A percentile compares a stretch with the other conserved stretches of the same genome.
These are phyloP conservation scores for Perkinsus olseni DNA, from an alignment of 169 alveolate species.

Conservation along the genomic window DNA sequence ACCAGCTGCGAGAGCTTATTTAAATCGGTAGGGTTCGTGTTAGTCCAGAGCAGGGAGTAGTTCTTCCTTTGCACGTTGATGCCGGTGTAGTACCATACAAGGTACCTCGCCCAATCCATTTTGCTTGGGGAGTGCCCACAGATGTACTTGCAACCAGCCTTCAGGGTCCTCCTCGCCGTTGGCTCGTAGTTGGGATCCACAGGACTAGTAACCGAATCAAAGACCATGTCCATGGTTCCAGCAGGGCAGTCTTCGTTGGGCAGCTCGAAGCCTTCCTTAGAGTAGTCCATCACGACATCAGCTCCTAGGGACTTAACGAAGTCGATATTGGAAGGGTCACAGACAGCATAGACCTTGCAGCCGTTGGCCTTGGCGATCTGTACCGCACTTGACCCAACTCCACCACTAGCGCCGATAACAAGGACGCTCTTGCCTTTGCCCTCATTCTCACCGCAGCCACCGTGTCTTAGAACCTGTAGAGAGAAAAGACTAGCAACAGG, in stretches of 20 bases:
- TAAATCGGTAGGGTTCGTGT: not conserved
- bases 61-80: not conserved
- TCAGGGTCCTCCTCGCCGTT: not conserved
- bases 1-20: not conserved
- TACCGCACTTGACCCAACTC: not conserved
- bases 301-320: not conserved
- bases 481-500: not conserved
- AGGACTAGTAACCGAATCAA: not conserved
- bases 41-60: not conserved
- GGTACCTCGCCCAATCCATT: not conserved
- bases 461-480: not conserved
- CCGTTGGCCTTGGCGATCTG: not conserved
- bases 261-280: slow-evolving; percentile 14
- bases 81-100: not conserved
- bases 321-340: not conserved
- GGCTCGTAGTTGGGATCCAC: not conserved
- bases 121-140: not conserved
- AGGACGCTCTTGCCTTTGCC: not conserved
- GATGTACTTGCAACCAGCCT: not conserved
- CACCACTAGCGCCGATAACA: not conserved
- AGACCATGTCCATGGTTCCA: not conserved
- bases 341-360: not conserved
- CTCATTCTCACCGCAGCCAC: not conserved
- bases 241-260: not conserved
- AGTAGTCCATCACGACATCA: not conserved